These are phyloP conservation scores for Glycine latifolia DNA, from an alignment of 306 rosid species.

Conservation along the genomic window DNA sequence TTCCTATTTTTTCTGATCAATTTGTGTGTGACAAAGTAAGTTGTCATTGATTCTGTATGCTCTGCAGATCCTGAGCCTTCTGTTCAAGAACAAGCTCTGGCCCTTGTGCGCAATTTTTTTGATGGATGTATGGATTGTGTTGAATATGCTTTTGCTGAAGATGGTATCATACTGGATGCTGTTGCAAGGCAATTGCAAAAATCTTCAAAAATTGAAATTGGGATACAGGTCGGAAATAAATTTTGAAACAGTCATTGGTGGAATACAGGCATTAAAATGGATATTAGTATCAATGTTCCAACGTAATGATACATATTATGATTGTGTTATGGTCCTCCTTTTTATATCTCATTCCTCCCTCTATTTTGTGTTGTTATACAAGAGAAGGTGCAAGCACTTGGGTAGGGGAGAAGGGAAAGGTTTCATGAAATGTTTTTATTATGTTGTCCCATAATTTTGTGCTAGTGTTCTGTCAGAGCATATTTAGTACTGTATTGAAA, in stretches of 20 bases:
- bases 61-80: conserved; percentile 84
- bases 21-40: conserved; percentile 27
- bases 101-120: conserved; percentile 84
- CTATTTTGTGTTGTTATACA: neutral
- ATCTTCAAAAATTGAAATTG: conserved; percentile 69
- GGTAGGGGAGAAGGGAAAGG: conserved; percentile 4
- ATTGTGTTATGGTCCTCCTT: conserved; percentile 12
- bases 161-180: conserved; percentile 76
- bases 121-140: conserved; percentile 77
- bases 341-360: neutral
- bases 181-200: conserved; percentile 74
- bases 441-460: too few relatives aligned
- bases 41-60: conserved; percentile 39
- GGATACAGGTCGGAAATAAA: conserved; percentile 75
- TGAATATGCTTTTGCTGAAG: conserved; percentile 74
- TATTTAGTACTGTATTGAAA: too few relatives aligned
- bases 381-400: neutral
- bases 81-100: conserved; percentile 88
- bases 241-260: conserved; percentile 27
- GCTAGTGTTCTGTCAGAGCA: neutral
- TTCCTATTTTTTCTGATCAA: conserved; percentile 30
- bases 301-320: neutral
- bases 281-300: neutral
- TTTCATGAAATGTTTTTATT: neutral
- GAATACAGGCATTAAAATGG: conserved; percentile 28